phyloP scores from a whole-genome alignment of 1,284 basidiomycete genomes.

The Ustilago bromivora region DNA sequence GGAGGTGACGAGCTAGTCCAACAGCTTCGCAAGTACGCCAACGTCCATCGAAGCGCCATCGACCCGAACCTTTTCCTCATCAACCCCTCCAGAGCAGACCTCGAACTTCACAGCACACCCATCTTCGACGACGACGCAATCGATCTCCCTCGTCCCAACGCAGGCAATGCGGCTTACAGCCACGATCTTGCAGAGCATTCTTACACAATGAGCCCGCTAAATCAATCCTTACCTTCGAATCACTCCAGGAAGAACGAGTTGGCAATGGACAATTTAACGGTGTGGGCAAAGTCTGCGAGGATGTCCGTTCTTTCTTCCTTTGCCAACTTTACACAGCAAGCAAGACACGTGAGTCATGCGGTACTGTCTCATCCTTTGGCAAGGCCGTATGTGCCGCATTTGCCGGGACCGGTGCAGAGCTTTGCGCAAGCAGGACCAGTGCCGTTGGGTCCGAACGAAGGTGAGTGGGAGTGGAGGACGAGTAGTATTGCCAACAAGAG shows the following conservation, averaged over 20 bases:
- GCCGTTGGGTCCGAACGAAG: constrained; percentile 55
- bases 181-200: constrained; percentile 49
- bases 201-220: constrained; percentile 43
- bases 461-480: constrained; percentile 56
- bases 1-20: constrained; percentile 75
- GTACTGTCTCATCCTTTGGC: constrained; percentile 60
- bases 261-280: constrained; percentile 54
- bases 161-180: constrained; percentile 27
- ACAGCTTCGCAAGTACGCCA: constrained; percentile 73
- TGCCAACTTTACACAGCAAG: constrained; percentile 64
- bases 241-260: constrained; percentile 31
- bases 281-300: constrained; percentile 63
- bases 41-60: constrained; percentile 81
- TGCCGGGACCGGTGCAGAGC: constrained; percentile 54
- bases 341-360: constrained; percentile 58
- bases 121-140: constrained; percentile 70
- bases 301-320: constrained; percentile 63
- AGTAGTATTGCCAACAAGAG: constrained; percentile 45
- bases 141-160: constrained; percentile 31
- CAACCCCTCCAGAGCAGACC: constrained; percentile 88
- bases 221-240: constrained; percentile 38
- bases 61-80: constrained; percentile 87
- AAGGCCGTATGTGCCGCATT: constrained; percentile 51
- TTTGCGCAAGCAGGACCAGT: constrained; percentile 66
- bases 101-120: constrained; percentile 79